A percentile compares a stretch with the other conserved stretches of the same genome.
Evolutionary conservation across 495 filamentous ascomycete genomes (phyloP).

Genomic region (Chaetomidium leptoderma): DNA sequence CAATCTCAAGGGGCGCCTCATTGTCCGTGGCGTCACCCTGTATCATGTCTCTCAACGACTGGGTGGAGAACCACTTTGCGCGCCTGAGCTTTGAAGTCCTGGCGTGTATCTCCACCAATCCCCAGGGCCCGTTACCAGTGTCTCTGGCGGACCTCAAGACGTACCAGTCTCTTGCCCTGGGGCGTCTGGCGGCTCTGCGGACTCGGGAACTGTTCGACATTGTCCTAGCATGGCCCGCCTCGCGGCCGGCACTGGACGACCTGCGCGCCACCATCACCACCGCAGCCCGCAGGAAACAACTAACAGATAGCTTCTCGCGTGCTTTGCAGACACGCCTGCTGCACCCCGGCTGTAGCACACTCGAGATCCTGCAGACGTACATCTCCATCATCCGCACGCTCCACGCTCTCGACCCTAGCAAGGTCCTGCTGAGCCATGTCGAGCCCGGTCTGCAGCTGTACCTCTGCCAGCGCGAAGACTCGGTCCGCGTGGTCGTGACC

Average conservation of each 20-base stretch:
- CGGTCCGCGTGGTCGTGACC: conserved; percentile 77
- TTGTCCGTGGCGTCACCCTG: conserved; percentile 51
- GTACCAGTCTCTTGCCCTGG: conserved; percentile 77
- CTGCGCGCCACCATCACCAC: conserved; percentile 51
- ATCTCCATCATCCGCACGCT: conserved; percentile 90
- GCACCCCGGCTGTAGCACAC: conserved; percentile 83
- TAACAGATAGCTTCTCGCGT: conserved; percentile 68
- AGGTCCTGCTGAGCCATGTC: conserved; percentile 83
- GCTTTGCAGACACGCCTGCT: conserved; percentile 69
- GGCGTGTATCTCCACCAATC: conserved; percentile 31
- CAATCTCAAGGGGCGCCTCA: conserved; percentile 19
- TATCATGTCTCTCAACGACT: conserved; percentile 55
- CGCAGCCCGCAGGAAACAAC: conserved; percentile 53
- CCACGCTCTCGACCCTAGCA: conserved; percentile 81
- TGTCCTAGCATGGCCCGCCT: conserved; percentile 76
- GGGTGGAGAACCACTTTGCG: conserved; percentile 69
- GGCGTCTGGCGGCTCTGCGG: conserved; percentile 71
- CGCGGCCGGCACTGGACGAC: conserved; percentile 79
- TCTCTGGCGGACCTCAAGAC: conserved; percentile 61
- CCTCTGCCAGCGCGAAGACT: conserved; percentile 89
- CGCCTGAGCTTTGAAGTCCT: conserved; percentile 62
- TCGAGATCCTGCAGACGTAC: conserved; percentile 84
- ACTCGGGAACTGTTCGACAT: conserved; percentile 84
- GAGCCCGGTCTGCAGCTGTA: conserved; percentile 80
- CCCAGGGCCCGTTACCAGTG: conserved; percentile 34